phyloP scores from a whole-genome alignment of 257 asterid genomes.

The Gentiana macrophylla region DNA sequence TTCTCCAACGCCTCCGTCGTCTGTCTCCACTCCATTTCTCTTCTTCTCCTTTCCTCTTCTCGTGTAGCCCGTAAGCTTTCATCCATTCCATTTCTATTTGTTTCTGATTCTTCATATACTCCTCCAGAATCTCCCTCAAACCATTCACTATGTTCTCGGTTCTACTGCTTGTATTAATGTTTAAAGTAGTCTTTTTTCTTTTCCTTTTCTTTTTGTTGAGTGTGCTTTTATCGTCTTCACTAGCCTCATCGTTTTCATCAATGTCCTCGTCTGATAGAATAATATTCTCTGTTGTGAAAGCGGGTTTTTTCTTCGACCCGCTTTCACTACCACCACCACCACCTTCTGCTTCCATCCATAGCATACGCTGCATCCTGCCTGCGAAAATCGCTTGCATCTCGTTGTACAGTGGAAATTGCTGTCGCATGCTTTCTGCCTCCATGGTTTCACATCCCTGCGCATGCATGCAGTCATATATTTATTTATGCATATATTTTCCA shows the following conservation, averaged over 20 bases:
- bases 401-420: constrained; percentile 83
- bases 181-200: neutral
- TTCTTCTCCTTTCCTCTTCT: constrained; percentile 65
- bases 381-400: constrained; percentile 67
- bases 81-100: constrained; percentile 69
- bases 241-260: constrained; percentile 44
- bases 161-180: constrained; percentile 2
- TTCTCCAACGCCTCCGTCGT: constrained; percentile 87
- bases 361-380: constrained; percentile 77
- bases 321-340: constrained; percentile 14
- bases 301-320: constrained; percentile 47
- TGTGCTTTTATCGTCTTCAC: constrained; percentile 5
- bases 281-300: constrained; percentile 14
- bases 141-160: constrained; percentile 16
- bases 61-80: constrained; percentile 50
- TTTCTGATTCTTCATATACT: constrained; percentile 76
- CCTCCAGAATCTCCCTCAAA: constrained; percentile 70
- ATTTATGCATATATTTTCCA: too few relatives aligned
- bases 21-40: constrained; percentile 84
- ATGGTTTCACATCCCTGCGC: constrained; percentile 79
- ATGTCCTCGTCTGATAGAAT: constrained; percentile 54
- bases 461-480: neutral
- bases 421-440: constrained; percentile 71
- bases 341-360: constrained; percentile 92
- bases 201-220: constrained; percentile 43